Base-by-base conservation (phyloP, 345 rosid species). In the Rhizophora mangle region DNA sequence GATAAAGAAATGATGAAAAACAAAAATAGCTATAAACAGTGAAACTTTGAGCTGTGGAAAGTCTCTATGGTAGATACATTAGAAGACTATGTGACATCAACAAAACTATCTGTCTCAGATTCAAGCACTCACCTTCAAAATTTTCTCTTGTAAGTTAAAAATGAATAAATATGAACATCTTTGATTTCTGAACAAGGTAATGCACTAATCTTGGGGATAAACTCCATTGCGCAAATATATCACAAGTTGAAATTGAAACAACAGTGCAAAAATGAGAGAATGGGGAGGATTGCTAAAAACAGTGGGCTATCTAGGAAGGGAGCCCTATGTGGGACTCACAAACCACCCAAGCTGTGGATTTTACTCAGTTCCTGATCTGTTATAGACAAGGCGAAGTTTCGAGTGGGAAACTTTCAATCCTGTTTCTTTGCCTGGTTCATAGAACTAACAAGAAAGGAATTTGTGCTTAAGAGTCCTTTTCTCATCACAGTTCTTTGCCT, bases 21-120 rank as follows among this genome's bases (percentile, higher is more conserved):
- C 20, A 15, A 77, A 19, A 62, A 21, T 51, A 78, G 24, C 9
- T 52, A 36, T 59, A 62, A 77, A 36, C 51, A 26, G 26, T 55
- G 11, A 61, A 37, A 52, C 32, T 47, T 8, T 54, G 21, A 2
- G 16, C 15, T 2, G 8, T 18, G 27, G 24, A 66, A 4, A 27
- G 8, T 54, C 27, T 32, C 26, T 34, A 60, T 2, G 5, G 22
- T 15, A 31, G 65, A 65, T 26, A 36, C n/a, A 58, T 15, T 32
- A 72, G 64, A 15, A 64, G n/a, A 19, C 34, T 37, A 13, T 37
- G 31, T 57, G 62, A 37, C 16, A 56, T 37, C 27, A 29, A 13
- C 15, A 30, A 39, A 34, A 31, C 26, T 19, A 37, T n/a, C 43
- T 64, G 39, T 34, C 59, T 21, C 36, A 27, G 47, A 24, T 32